Base-by-base conservation (phyloP, 148 eudicot genomes). In the Diospyros kaki region DNA sequence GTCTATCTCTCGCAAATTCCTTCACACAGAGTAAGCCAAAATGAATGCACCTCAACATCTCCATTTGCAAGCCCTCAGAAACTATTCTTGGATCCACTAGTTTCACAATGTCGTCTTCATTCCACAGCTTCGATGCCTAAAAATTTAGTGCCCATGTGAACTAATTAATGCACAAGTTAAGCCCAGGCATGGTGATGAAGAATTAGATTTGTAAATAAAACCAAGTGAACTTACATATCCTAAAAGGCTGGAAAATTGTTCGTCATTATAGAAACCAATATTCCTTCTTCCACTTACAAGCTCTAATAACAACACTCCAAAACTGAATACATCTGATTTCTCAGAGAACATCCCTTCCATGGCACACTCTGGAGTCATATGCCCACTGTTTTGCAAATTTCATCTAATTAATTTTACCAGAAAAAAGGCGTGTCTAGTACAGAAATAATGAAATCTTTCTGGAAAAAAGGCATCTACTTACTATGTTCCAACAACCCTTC, bases 401-500 rank as follows among this genome's bases (percentile, higher is more conserved):
- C 39, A 75, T 66, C 77, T 71, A 82, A 43, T 55, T n/a, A n/a
- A n/a, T n/a, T n/a, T n/a, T n/a, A n/a, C n/a, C n/a, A 55, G 58
- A 9, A 51, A 6, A 17, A 10, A 39, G 3, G n/a, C 55, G 46
- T 50, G 15, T 3, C 15, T 2, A 55, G n/a, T n/a, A n/a, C 58
- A 55, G 4, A 55, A 55, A 55, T 55, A 55, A 9, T 9, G 58
- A 55, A 7, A 2, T 28, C 39, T 51, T 55, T 7, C 2, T 4
- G 58, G 11, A 9, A 55, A 55, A 55, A 55, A 3, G 63, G 53
- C 18, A 58, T 50, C 28, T 41, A 68, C 86, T 76, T 79, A 86
- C 89, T 77, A 86, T 11, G 88, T 86, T 39, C 88, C 86, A 6
- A 79, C 81, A 39, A 86, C 78, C 60, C 86, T 75, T 6, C 5